Conservation (phyloP, 2,329 filamentous ascomycete genomes). For the Exserohilum rostratum region DNA sequence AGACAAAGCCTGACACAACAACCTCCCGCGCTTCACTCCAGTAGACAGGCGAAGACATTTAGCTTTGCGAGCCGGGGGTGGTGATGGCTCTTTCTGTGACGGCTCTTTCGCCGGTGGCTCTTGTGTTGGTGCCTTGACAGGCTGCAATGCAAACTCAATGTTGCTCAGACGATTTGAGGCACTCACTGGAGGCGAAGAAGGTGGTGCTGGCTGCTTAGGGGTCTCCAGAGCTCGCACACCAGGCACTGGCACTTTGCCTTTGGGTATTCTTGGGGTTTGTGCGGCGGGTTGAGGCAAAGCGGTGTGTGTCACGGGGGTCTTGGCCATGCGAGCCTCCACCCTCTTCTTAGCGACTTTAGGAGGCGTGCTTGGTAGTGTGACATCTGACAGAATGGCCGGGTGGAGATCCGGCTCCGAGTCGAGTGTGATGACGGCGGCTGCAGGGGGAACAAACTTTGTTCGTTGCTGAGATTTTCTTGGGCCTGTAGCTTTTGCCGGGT, state of each 20-base stretch:
- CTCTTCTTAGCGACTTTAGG: constrained; percentile 6
- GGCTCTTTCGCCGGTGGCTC: too few species aligned
- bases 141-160: constrained; percentile 36
- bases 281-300: constrained; percentile 3
- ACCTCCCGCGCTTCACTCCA: constrained; percentile 49
- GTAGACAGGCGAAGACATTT: constrained; percentile 49
- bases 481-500: constrained; percentile 33
- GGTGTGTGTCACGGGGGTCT: constrained; percentile 10
- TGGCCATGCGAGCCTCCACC: neutral
- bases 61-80: constrained; percentile 30
- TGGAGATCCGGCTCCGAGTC: constrained; percentile 42
- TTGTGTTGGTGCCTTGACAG: constrained; percentile 9
- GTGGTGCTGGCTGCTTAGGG: constrained; percentile 30
- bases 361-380: constrained; percentile 33
- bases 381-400: constrained; percentile 26
- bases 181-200: constrained; percentile 48
- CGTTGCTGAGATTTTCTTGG: constrained; percentile 26
- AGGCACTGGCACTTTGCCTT: constrained; percentile 34
- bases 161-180: constrained; percentile 46
- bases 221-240: constrained; percentile 29
- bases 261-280: constrained; percentile 31
- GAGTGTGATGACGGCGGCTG: constrained; percentile 44
- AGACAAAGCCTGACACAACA: constrained; percentile 52
- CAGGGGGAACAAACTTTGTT: constrained; percentile 25
- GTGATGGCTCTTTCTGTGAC: constrained; percentile 17